These are phyloP conservation scores for Fusarium kyushuense DNA, from an alignment of 2,329 filamentous ascomycete genomes.

Conservation along the genomic window DNA sequence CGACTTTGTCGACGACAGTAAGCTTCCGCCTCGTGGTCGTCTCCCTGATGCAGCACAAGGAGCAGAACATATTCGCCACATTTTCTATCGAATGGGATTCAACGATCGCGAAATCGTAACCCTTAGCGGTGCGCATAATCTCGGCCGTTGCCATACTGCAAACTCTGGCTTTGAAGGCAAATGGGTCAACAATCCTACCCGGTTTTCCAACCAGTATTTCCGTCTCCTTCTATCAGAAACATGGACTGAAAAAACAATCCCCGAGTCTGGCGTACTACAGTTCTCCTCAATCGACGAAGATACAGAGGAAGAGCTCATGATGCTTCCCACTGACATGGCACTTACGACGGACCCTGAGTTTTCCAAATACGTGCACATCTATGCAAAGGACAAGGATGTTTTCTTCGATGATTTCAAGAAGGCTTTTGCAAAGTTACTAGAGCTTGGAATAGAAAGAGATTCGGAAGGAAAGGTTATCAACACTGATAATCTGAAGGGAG, in stretches of 20 bases:
- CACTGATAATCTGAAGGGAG: conserved; percentile 8
- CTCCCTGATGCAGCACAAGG: conserved; percentile 14
- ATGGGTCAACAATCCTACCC: conserved; percentile 19
- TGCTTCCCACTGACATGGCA: conserved; percentile 15
- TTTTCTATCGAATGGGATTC: conserved; percentile 18
- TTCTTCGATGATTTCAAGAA: conserved; percentile 11
- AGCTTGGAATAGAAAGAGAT: conserved; percentile 7
- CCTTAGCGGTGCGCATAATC: conserved; percentile 13
- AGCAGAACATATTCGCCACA: conserved; percentile 7
- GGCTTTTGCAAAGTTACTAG: conserved; percentile 7
- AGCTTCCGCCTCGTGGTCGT: conserved; percentile 15
- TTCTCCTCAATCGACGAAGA: conserved; percentile 10
- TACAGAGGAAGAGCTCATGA: conserved; percentile 20
- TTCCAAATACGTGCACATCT: conserved; percentile 6
- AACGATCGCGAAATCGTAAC: conserved; percentile 12
- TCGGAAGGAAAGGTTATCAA: not conserved
- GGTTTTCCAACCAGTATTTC: conserved; percentile 21
- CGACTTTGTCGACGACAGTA: conserved; percentile 10
- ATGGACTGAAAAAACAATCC: conserved; percentile 8
- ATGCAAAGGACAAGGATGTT: conserved; percentile 1
- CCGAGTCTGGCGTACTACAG: not conserved
- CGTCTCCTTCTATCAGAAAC: conserved; percentile 6
- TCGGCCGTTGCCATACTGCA: conserved; percentile 12
- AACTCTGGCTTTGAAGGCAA: conserved; percentile 12
- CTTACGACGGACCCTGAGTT: conserved; percentile 12